phyloP scores from a whole-genome alignment of 1,284 basidiomycete genomes.

The Trichosporon sp. region DNA sequence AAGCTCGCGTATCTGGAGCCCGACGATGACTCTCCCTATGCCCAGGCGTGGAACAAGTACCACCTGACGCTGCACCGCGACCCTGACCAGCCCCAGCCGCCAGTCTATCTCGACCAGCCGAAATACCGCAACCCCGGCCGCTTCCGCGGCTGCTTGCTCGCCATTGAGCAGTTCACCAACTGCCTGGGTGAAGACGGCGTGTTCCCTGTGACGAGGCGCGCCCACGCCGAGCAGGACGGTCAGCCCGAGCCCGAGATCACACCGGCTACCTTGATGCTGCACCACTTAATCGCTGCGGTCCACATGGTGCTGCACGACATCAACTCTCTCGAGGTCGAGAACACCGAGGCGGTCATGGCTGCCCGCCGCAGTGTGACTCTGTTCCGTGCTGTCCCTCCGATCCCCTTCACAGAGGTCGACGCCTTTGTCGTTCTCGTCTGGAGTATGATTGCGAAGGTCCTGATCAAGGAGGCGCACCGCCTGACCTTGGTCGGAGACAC shows the following conservation, averaged over 20 bases:
- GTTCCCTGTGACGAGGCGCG: slow-evolving; percentile 31
- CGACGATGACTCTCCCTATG: slow-evolving; percentile 34
- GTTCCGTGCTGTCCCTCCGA: slow-evolving; percentile 29
- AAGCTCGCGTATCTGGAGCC: slow-evolving; percentile 41
- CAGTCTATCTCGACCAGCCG: slow-evolving; percentile 38
- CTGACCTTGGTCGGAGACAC: slow-evolving; percentile 28
- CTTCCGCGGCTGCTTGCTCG: slow-evolving; percentile 33
- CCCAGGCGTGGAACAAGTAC: slow-evolving; percentile 32
- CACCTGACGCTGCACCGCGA: slow-evolving; percentile 17
- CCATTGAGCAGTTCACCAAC: slow-evolving; percentile 27
- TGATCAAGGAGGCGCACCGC: slow-evolving; percentile 42
- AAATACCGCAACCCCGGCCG: slow-evolving; percentile 37
- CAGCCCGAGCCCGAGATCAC: slow-evolving; percentile 25
- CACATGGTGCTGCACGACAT: slow-evolving; percentile 43
- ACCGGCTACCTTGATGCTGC: slow-evolving; percentile 32
- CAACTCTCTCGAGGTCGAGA: slow-evolving; percentile 39
- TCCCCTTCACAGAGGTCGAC: slow-evolving; percentile 39
- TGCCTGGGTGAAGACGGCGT: slow-evolving; percentile 39
- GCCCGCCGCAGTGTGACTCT: slow-evolving; percentile 34
- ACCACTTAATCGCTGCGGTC: slow-evolving; percentile 37
- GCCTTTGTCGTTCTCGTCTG: slow-evolving; percentile 40
- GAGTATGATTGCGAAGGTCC: slow-evolving; percentile 39
- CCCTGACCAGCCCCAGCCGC: slow-evolving; percentile 23
- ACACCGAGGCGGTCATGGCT: slow-evolving; percentile 33
- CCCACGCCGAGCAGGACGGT: slow-evolving; percentile 34